Conservation (phyloP, 371 early-diverging fungal genomes). For the Fennellomyces sp. region DNA sequence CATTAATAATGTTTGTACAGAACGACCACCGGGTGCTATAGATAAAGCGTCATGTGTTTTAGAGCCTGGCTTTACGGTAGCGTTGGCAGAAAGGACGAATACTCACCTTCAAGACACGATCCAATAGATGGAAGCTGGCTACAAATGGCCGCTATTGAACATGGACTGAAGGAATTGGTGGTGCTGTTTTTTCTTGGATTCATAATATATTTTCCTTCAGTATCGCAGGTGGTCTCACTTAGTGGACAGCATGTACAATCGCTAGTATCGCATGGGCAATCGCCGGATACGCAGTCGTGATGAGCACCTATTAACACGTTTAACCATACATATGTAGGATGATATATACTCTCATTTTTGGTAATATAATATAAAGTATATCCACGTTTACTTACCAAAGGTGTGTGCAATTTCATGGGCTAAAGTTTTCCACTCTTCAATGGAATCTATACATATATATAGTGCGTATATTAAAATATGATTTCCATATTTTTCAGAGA, state of each 20-base stretch:
- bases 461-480: too few species aligned
- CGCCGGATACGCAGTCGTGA: slow-evolving; percentile 66
- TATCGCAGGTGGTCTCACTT: slow-evolving; percentile 69
- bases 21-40: slow-evolving; percentile 53
- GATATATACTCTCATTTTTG: too few species aligned
- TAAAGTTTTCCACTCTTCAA: slow-evolving; percentile 91
- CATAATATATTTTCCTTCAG: slow-evolving; percentile 76
- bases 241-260: slow-evolving; percentile 69
- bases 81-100: too few species aligned
- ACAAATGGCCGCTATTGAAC: slow-evolving; percentile 78
- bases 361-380: background rate
- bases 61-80: too few species aligned
- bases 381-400: slow-evolving; percentile 53
- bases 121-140: slow-evolving; percentile 42
- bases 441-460: background rate
- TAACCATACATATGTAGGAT: too few species aligned
- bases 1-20: slow-evolving; percentile 56
- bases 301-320: slow-evolving; percentile 62
- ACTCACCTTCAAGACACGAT: slow-evolving; percentile 63
- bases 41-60: background rate
- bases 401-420: slow-evolving; percentile 96
- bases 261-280: slow-evolving; percentile 59
- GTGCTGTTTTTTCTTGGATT: slow-evolving; percentile 80
- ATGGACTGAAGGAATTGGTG: slow-evolving; percentile 76
- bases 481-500: too few species aligned